Conservation (phyloP, 2,329 filamentous ascomycete genomes). For the Mollisia scopiformis region DNA sequence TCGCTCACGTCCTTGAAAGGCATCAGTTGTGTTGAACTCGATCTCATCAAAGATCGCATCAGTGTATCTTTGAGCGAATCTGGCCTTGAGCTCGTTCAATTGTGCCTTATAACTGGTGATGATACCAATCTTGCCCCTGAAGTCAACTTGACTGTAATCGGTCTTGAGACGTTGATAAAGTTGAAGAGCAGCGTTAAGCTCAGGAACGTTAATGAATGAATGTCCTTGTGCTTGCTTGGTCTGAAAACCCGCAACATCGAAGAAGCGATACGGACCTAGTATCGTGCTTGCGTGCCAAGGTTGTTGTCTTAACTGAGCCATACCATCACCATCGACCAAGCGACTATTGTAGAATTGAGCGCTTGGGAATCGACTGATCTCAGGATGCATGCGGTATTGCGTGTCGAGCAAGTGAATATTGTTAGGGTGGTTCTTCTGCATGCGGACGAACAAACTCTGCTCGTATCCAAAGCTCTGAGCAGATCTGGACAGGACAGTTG, state of each 20-base stretch:
- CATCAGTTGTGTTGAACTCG: slow-evolving; percentile 99
- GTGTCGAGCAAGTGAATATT: slow-evolving; percentile 95
- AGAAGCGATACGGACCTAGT: slow-evolving; percentile 94
- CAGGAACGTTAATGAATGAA: slow-evolving; percentile 86
- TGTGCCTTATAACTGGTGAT: slow-evolving; percentile 99
- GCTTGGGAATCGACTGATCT: slow-evolving; percentile 91
- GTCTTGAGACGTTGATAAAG: slow-evolving; percentile 78
- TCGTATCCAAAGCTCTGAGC: slow-evolving; percentile 94
- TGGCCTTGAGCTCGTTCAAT: slow-evolving; percentile 74
- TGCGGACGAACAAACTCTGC: slow-evolving; percentile 96
- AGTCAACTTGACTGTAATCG: slow-evolving; percentile 71
- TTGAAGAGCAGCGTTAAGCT: slow-evolving; percentile 83
- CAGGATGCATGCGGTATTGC: slow-evolving; percentile 99
- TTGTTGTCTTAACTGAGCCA: slow-evolving; percentile 74
- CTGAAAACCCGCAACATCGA: slow-evolving; percentile 90
- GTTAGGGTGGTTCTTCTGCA: slow-evolving; percentile 89
- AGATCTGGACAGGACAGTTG: slow-evolving; percentile 92
- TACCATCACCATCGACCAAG: slow-evolving; percentile 82
- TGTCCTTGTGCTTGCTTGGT: slow-evolving; percentile 80
- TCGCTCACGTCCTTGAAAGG: slow-evolving; percentile 94
- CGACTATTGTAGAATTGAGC: slow-evolving; percentile 88
- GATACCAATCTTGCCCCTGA: slow-evolving; percentile 86
- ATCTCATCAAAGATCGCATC: slow-evolving; percentile 75
- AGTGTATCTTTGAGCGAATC: slow-evolving; percentile 75
- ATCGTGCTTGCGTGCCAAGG: slow-evolving; percentile 85